Conservation (phyloP, 1,139 yeast species). For the Scheffersomyces illinoinensis region DNA sequence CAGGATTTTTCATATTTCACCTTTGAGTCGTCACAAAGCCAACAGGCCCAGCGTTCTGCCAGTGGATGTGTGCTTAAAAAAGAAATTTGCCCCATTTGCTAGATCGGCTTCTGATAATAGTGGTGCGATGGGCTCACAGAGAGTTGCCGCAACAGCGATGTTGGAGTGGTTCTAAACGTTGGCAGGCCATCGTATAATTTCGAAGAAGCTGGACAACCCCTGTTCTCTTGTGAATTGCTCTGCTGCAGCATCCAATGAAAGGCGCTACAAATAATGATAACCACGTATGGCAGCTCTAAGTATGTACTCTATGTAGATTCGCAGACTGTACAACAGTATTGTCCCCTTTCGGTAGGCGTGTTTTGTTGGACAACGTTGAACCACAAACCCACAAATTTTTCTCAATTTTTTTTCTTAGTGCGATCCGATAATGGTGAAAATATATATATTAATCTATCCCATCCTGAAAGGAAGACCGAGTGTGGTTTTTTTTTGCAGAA, state of each 20-base stretch:
- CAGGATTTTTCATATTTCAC: neutral
- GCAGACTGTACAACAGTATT: neutral
- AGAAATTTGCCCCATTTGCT: neutral
- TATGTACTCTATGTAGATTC: neutral
- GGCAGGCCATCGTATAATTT: too few species aligned
- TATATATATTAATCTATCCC: neutral
- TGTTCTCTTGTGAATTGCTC: neutral
- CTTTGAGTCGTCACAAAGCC: neutral
- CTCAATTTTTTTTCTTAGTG: constrained; percentile 3
- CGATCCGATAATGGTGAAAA: neutral
- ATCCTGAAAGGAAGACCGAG: neutral
- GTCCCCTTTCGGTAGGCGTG: neutral
- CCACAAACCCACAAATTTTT: constrained; percentile 1
- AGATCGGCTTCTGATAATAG: neutral
- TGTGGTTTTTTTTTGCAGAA: neutral
- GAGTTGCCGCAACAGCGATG: neutral
- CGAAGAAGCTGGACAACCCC: too few species aligned
- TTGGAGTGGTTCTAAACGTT: neutral
- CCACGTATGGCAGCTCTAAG: too few species aligned
- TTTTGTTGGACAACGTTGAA: neutral
- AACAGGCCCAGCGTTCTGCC: neutral
- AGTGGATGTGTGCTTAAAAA: neutral
- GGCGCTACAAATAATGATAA: neutral
- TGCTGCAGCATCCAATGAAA: neutral
- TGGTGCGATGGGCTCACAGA: neutral